Evolutionary conservation across 148 eudicot genomes (phyloP).

Genomic region (Vaccinium myrtillus): DNA sequence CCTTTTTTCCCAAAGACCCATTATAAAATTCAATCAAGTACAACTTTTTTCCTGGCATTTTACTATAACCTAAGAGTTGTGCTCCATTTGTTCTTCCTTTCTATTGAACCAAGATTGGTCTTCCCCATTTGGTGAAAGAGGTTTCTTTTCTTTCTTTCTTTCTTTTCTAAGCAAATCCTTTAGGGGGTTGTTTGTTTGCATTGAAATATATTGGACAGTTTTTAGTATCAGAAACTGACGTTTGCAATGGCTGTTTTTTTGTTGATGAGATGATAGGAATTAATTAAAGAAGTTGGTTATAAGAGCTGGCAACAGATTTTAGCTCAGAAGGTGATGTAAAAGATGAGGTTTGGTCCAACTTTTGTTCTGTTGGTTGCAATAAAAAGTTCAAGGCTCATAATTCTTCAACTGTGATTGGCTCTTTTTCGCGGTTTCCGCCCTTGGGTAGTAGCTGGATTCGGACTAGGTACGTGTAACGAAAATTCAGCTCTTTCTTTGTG

Average conservation of each 20-base stretch:
- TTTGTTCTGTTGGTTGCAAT: conserved; percentile 16
- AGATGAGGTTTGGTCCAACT: conserved; percentile 25
- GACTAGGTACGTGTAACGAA: conserved; percentile 12
- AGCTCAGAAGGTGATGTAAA: conserved; percentile 19
- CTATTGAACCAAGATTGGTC: conserved; percentile 4
- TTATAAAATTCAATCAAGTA: conserved; percentile 13
- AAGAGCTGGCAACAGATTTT: conserved; percentile 27
- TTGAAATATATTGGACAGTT: neutral
- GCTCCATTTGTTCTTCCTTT: neutral
- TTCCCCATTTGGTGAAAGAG: neutral
- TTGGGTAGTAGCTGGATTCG: neutral
- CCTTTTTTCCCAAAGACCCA: neutral
- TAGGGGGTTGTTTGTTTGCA: neutral
- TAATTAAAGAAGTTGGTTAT: conserved; percentile 25
- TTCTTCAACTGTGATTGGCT: conserved; percentile 3
- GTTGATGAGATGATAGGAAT: conserved; percentile 21
- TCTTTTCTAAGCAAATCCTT: neutral
- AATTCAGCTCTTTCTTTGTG: neutral
- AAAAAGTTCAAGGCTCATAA: neutral
- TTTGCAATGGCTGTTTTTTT: conserved; percentile 24
- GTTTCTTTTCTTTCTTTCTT: neutral
- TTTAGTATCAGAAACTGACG: conserved; percentile 36
- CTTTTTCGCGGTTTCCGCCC: neutral
- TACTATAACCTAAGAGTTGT: neutral
- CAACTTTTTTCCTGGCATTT: neutral